phyloP scores from a whole-genome alignment of 2,329 filamentous ascomycete species.

The Aspergillus neotritici region DNA sequence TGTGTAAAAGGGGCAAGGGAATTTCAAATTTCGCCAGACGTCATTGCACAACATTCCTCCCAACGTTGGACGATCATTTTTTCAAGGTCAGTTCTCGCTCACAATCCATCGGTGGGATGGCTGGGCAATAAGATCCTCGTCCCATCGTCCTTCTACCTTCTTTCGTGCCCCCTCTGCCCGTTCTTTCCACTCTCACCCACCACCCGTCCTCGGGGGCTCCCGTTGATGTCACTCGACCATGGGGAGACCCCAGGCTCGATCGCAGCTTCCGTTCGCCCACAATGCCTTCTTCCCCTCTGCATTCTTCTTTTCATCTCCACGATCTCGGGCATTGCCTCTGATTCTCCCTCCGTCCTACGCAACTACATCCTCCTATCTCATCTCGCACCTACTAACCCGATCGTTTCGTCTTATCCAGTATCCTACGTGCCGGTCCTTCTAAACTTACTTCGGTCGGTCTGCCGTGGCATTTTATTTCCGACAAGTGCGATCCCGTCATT shows the following conservation, averaged over 20 bases:
- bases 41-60: slow-evolving; percentile 12
- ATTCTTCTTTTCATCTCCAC: slow-evolving; percentile 8
- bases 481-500: slow-evolving; percentile 22
- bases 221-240: slow-evolving; percentile 10
- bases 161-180: slow-evolving; percentile 2
- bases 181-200: slow-evolving; percentile 2
- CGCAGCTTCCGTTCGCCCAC: slow-evolving; percentile 18
- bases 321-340: slow-evolving; percentile 1
- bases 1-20: slow-evolving; percentile 13
- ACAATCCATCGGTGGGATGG: not conserved
- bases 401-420: slow-evolving; percentile 13
- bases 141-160: not conserved
- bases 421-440: slow-evolving; percentile 17
- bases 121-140: not conserved
- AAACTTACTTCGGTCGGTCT: slow-evolving; percentile 22
- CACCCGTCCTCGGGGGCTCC: not conserved
- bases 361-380: slow-evolving; percentile 3
- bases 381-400: slow-evolving; percentile 14
- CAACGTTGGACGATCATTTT: slow-evolving; percentile 10
- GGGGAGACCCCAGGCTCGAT: slow-evolving; percentile 10
- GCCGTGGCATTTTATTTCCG: slow-evolving; percentile 21
- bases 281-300: slow-evolving; percentile 8
- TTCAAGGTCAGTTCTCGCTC: slow-evolving; percentile 8
- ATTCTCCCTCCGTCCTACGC: slow-evolving; percentile 5
- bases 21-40: slow-evolving; percentile 8